These are phyloP conservation scores for Inonotus obliquus DNA, from an alignment of 1,284 basidiomycete genomes.

Conservation along the genomic window DNA sequence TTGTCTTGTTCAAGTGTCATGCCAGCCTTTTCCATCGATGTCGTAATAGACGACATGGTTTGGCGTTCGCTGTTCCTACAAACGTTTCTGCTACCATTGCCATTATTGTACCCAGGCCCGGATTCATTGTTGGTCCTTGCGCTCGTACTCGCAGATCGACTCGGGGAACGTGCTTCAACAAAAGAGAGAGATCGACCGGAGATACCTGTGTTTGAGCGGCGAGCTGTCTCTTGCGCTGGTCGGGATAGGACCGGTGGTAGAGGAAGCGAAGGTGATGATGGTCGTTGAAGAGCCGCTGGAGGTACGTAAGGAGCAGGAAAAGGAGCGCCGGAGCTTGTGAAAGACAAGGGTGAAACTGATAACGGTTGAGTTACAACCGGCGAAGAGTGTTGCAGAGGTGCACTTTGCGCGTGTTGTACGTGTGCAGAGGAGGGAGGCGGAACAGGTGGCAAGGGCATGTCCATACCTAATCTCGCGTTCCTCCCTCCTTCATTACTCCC, in stretches of 20 bases:
- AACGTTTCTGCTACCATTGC: neutral
- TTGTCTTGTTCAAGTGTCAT: neutral
- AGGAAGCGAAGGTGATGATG: neutral
- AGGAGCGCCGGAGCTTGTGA: neutral
- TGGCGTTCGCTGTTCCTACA: neutral
- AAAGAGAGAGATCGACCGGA: neutral
- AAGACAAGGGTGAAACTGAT: neutral
- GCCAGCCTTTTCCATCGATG: slow-evolving; percentile 4
- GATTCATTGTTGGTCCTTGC: neutral
- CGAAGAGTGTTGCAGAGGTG: neutral
- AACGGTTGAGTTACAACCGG: neutral
- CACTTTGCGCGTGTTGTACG: neutral
- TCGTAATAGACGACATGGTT: neutral
- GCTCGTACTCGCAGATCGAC: neutral
- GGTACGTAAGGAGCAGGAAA: neutral
- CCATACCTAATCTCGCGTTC: neutral
- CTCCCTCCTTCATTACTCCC: neutral
- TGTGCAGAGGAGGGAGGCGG: neutral
- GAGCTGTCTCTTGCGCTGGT: neutral
- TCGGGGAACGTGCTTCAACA: neutral
- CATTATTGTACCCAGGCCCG: neutral
- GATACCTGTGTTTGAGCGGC: neutral
- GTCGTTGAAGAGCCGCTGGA: neutral
- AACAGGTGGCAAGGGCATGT: neutral
- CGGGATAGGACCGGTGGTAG: neutral